Evolutionary conservation across 805 yeast species (phyloP).

Genomic region (Hanseniaspora clermontiae): DNA sequence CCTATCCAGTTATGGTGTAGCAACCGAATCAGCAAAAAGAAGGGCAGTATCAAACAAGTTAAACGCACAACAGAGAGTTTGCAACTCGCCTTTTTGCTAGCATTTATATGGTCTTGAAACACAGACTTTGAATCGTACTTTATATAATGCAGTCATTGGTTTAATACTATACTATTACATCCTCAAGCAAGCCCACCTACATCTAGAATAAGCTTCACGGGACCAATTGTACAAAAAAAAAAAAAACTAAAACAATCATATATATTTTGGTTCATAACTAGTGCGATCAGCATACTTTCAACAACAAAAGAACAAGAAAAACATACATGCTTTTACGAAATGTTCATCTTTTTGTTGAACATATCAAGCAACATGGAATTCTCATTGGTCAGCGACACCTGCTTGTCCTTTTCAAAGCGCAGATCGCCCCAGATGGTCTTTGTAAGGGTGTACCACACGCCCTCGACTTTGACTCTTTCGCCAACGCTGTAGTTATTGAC

Average conservation of each 20-base stretch:
- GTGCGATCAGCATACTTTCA: no score
- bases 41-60: no score
- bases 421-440: slow-evolving; percentile 10
- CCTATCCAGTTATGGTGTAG: background rate
- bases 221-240: background rate
- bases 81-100: no score
- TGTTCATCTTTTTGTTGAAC: slow-evolving; percentile 10
- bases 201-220: no score
- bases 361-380: background rate
- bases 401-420: slow-evolving; percentile 9
- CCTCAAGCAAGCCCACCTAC: no score
- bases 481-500: slow-evolving; percentile 5
- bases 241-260: background rate
- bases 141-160: no score
- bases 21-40: no score
- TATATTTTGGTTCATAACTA: background rate
- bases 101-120: no score
- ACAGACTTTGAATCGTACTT: no score
- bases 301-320: no score
- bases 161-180: no score
- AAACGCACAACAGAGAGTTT: no score
- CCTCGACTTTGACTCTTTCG: slow-evolving; percentile 5
- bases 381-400: background rate
- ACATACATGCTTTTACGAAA: background rate
- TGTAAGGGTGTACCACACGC: slow-evolving; percentile 1